Conservation (phyloP, 2,329 filamentous ascomycete species). For the Trichoderma endophyticum region DNA sequence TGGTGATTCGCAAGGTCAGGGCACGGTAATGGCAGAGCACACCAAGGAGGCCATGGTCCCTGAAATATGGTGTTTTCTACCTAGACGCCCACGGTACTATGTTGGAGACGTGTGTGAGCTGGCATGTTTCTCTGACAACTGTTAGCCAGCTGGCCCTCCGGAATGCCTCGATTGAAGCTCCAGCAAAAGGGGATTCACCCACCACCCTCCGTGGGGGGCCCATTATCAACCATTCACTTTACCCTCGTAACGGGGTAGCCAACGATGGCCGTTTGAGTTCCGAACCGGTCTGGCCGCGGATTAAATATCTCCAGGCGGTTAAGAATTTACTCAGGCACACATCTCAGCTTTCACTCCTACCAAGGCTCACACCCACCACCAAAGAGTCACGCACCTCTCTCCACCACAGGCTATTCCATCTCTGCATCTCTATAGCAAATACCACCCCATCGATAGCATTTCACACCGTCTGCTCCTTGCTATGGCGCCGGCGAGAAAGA, state of each 20-base stretch:
- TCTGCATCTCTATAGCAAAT: not conserved
- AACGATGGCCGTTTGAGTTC: not conserved
- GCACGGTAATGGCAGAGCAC: conserved; percentile 32
- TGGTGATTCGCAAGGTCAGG: conserved; percentile 68
- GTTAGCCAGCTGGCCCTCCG: not conserved
- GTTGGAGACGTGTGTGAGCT: not conserved
- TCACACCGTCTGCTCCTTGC: not conserved
- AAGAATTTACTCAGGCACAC: not conserved
- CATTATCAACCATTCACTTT: conserved; percentile 12
- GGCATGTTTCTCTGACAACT: not conserved
- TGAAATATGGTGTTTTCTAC: not conserved
- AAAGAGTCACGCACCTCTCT: not conserved
- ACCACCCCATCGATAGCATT: not conserved
- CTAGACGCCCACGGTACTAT: not conserved
- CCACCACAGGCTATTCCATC: not conserved
- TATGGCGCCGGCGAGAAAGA: conserved; percentile 30
- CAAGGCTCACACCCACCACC: not conserved
- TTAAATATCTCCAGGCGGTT: not conserved
- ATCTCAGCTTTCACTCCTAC: not conserved
- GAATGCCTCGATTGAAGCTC: not conserved
- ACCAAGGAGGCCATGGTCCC: not conserved
- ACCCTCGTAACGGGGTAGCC: not conserved
- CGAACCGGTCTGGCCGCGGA: not conserved
- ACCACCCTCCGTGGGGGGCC: not conserved
- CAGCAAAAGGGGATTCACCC: not conserved